Conservation (phyloP, 2,329 filamentous ascomycete species). For the Trichoderma arundinaceum region DNA sequence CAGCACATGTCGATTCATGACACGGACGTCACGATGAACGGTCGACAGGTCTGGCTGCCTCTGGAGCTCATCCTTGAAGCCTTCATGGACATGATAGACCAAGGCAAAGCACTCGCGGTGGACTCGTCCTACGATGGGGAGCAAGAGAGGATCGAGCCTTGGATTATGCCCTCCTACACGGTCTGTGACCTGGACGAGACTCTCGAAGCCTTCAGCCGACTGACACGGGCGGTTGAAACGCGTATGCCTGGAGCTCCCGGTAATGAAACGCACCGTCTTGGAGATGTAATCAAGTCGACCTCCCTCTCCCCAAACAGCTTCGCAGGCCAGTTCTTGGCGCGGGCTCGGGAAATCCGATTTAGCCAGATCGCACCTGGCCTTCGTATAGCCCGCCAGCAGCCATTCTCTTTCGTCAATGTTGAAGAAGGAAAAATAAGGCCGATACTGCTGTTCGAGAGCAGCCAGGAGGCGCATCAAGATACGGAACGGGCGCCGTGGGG, state of each 20-base stretch:
- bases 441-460: constrained; percentile 23
- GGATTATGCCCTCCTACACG: constrained; percentile 22
- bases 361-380: constrained; percentile 18
- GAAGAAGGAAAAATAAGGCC: not conserved
- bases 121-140: constrained; percentile 5
- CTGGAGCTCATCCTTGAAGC: constrained; percentile 20
- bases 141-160: constrained; percentile 16
- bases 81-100: constrained; percentile 25
- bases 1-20: constrained; percentile 26
- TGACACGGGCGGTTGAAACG: constrained; percentile 19
- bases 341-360: constrained; percentile 14
- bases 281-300: constrained; percentile 1
- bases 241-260: constrained; percentile 7
- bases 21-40: constrained; percentile 22
- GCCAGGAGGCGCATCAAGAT: constrained; percentile 15
- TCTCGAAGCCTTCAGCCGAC: constrained; percentile 10
- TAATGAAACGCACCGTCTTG: not conserved
- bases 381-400: constrained; percentile 22
- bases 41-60: constrained; percentile 13
- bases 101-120: constrained; percentile 21
- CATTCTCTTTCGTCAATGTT: constrained; percentile 13
- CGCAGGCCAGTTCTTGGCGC: constrained; percentile 7
- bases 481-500: constrained; percentile 18
- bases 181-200: constrained; percentile 12
- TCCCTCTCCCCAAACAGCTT: constrained; percentile 4